Evolutionary conservation across 1,284 basidiomycete species (phyloP), one percentile per base, ranked within the genome.

Genomic region (Papiliotrema flavescens): DNA sequence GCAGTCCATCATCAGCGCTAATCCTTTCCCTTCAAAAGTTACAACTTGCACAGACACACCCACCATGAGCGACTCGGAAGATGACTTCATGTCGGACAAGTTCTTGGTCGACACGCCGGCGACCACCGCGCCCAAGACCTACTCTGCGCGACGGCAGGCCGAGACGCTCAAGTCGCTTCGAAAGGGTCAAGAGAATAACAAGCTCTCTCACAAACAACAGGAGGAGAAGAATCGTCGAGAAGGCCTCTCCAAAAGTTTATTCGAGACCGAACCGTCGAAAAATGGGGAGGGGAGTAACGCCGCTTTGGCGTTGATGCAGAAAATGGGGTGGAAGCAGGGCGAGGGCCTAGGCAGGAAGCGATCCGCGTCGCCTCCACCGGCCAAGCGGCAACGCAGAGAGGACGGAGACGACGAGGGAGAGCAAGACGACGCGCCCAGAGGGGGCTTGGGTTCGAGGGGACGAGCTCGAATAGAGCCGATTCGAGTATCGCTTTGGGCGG

Each of bases 51-150:
- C 17, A 11, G 35, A 17, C 17, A 36, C 35, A 36, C 47, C 20
- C 52, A 55, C 28, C 40, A 74, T 74, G 71, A 72, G 73, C 35
- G 73, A 74, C 63, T 74, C 71, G 0, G 75, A 76, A 50, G 75
- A 77, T 42, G 75, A 77, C 57, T 77, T 77, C 66, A 77, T 77
- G 75, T 76, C 74, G 17, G 75, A 77, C 67, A 77, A 76, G 60
- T 77, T 67, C 63, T 69, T 77, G 35, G 60, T 70, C 28, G 70
- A 73, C 1, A 45, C 62, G 3, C 26, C 65, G 11, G 32, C 60
- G 8, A 32, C 55, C 15, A 20, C 44, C 3, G 45, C 24, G 7
- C 43, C 49, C 13, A 62, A 62, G 51, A 67, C 66, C 1, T 74
- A 76, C 59, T 54, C 58, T 15, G 64, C 64, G 15, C 57, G 65